Base-by-base conservation (phyloP, 768 basidiomycete species). In the Scleroderma bovista region DNA sequence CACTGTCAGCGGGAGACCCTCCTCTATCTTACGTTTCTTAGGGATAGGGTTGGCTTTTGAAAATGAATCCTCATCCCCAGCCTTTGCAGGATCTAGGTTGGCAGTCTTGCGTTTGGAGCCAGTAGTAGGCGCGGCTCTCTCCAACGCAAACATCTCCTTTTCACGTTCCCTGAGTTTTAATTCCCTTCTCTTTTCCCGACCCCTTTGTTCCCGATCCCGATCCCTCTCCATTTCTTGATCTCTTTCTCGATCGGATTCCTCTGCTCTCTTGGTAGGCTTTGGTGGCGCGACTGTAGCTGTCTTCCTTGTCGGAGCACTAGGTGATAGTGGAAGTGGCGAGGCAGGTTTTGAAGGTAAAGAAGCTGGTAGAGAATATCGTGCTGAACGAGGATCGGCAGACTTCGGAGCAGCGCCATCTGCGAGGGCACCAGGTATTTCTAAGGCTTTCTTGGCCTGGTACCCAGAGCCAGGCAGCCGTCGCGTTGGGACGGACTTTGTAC, bases 381-480 rank as follows among this genome's bases (percentile, higher is more conserved):
- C 41, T 23, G 59, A 22, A 17, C 70, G 69, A 20, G 57, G 16
- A n/a, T 70, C 70, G n/a, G 50, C 51, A 22, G 62, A 55, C 55
- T 58, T 72, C 15, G 54, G 32, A 19, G n/a, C 15, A 37, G 32
- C 47, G 40, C 55, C 36, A 48, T 57, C 61, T 12, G 57, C 17
- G 15, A 48, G 17, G 43, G 59, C 44, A 1, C 51, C 1, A 16
- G 63, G 52, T 7, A 58, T 42, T 37, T 56, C 67, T 38, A 66
- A 59, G 0, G 62, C 56, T n/a, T 67, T 67, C 23, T 71, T 71
- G 6, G 63, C 67, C 51, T 68, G 70, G 56, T 69, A 78, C 3
- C 77, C 78, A 4, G 79, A 79, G 0, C 79, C 78, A 24, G 78
- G 78, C 12, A 67, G 49, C 31, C 74, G 71, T 43, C 72, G 65